Conservation (phyloP, 495 filamentous ascomycete genomes). For the Letharia columbiana region DNA sequence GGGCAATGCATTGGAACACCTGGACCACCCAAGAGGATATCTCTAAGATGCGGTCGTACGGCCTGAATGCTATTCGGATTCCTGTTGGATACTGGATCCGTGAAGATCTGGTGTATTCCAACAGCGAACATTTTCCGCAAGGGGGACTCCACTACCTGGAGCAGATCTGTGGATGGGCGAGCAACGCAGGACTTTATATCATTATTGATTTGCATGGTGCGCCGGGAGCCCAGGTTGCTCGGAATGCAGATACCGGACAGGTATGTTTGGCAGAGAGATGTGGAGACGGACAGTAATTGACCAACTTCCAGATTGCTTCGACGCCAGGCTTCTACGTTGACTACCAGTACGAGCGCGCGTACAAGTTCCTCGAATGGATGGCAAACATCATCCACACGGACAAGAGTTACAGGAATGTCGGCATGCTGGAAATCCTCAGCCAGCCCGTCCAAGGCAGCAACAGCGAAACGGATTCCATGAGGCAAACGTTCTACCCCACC, state of each 20-base stretch:
- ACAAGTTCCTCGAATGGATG: conserved; percentile 52
- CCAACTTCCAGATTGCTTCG: conserved; percentile 26
- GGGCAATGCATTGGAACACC: conserved; percentile 48
- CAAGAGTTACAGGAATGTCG: conserved; percentile 45
- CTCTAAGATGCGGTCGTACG: conserved; percentile 41
- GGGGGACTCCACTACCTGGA: conserved; percentile 48
- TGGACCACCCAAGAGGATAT: conserved; percentile 54
- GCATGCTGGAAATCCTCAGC: conserved; percentile 53
- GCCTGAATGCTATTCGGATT: conserved; percentile 55
- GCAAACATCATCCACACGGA: conserved; percentile 46
- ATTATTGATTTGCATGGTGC: conserved; percentile 59
- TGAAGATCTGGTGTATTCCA: conserved; percentile 45
- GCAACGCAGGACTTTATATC: conserved; percentile 48
- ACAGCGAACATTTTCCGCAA: conserved; percentile 49
- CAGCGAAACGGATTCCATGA: conserved; percentile 30
- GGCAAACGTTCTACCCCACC: conserved; percentile 39
- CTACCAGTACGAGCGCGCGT: conserved; percentile 49
- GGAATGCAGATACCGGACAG: conserved; percentile 50
- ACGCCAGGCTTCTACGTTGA: conserved; percentile 46
- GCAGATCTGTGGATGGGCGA: conserved; percentile 47
- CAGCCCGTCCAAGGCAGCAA: conserved; percentile 41
- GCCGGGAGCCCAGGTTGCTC: conserved; percentile 46
- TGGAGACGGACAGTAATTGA: background rate
- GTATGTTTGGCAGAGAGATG: conserved; percentile 19
- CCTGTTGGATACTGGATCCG: conserved; percentile 57